phyloP scores from a whole-genome alignment of 768 basidiomycete species.

The Auricularia cornea region DNA sequence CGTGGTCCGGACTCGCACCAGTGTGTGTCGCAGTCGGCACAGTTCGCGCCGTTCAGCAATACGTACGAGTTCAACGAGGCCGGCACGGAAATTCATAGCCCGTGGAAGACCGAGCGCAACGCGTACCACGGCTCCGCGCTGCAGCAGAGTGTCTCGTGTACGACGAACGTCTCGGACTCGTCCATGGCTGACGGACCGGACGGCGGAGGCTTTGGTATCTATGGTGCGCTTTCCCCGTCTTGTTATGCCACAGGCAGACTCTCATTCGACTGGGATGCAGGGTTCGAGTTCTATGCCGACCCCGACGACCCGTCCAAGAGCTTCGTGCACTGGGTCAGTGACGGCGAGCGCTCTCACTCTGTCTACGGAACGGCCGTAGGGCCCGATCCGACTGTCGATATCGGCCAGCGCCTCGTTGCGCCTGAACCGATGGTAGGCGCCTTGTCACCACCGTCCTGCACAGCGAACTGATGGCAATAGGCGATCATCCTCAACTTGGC shows the following conservation, averaged over 20 bases:
- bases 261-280: constrained; percentile 16
- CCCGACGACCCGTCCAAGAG: constrained; percentile 17
- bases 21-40: constrained; percentile 24
- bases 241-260: neutral
- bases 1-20: constrained; percentile 23
- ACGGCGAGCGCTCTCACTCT: constrained; percentile 19
- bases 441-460: constrained; percentile 14
- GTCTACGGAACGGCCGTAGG: constrained; percentile 20
- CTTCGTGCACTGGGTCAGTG: constrained; percentile 23
- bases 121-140: constrained; percentile 32
- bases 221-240: constrained; percentile 27
- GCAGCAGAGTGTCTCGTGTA: constrained; percentile 46
- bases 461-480: neutral
- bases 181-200: constrained; percentile 60
- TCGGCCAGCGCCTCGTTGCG: constrained; percentile 23
- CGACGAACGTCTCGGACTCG: constrained; percentile 50
- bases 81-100: constrained; percentile 16
- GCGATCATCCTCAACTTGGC: constrained; percentile 4
- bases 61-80: constrained; percentile 22
- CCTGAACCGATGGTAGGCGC: constrained; percentile 29
- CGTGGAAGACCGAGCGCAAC: constrained; percentile 17
- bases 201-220: constrained; percentile 41
- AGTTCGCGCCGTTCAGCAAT: constrained; percentile 26
- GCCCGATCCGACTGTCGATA: constrained; percentile 16
- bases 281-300: constrained; percentile 21